Base-by-base conservation (phyloP, 805 yeast genomes). In the Candida awuae region DNA sequence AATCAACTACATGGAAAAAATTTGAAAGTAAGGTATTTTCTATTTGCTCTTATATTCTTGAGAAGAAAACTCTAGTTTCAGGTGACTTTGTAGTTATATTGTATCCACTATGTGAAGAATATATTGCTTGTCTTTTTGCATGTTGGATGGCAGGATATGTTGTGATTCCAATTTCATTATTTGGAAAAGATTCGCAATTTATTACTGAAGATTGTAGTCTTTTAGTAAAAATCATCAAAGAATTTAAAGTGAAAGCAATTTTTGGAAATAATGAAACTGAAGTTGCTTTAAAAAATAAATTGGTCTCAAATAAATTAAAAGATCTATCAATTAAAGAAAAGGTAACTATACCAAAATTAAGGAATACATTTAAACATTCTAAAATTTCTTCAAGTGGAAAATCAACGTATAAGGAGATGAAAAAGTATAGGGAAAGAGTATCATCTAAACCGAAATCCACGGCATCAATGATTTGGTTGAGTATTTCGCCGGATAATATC, bases 51-150 rank as follows among this genome's bases (percentile, higher is more conserved):
- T 77, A 82, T 53, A 70, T 92, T 38, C 65, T 80, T 26, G 82
- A 73, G 32, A 88, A 84, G 58, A 71, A 76, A 1, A 65, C 70
- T 3, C 55, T 85, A 32, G 68, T 63, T 38, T 68, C 83, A 2
- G 95, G 95, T 0, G 84, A 82, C 38, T 66, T 70, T 46, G 90
- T 86, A 4, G 68, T 87, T 3, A 63, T 92, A 51, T 80, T 87
- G 80, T 87, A 85, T 55, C 81, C 94, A 0, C 72, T 90, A 33
- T 77, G 87, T 1, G 95, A 88, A 41, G 97, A 92, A 45, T 90
- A 75, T 53, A 75, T 81, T 5, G 75, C 85, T 21, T 85, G 94
- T 2, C 67, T 87, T 1, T 77, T 79, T 58, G 97, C 98, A 0
- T 90, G 97, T 55, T 73, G 90, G 56, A 61, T 80, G 40, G 73